Percentiles rank a stretch among this genome's conserved stretches.
Conservation (phyloP, 345 rosid species). For the Eucalyptus pauciflora region DNA sequence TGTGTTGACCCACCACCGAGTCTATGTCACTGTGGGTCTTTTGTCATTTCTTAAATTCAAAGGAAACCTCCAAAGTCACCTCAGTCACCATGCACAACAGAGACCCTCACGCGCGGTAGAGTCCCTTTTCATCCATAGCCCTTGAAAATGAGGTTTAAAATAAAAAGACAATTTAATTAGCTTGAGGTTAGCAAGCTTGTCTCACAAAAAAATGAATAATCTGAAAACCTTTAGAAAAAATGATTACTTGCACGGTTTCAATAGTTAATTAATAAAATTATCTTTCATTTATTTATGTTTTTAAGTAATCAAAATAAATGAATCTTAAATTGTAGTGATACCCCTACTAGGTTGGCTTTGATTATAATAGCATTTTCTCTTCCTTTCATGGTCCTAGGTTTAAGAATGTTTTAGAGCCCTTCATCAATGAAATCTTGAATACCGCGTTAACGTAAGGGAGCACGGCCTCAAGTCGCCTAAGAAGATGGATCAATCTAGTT, state of each 20-base stretch:
- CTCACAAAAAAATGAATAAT: not conserved
- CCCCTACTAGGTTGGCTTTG: not conserved
- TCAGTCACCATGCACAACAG: not conserved
- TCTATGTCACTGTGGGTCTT: not conserved
- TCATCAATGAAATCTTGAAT: no score
- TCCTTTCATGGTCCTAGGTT: not conserved
- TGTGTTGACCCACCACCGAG: not conserved
- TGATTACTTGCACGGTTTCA: not conserved
- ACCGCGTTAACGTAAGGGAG: rapidly evolving
- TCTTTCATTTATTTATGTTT: not conserved
- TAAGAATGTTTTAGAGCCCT: not conserved
- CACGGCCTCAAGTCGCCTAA: not conserved
- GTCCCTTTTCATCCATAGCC: not conserved
- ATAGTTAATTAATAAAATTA: not conserved
- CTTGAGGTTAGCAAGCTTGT: not conserved
- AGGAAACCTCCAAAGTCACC: not conserved
- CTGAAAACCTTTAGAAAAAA: not conserved
- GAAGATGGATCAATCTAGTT: not conserved
- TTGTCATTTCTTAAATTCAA: not conserved
- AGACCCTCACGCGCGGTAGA: not conserved
- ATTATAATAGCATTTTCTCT: not conserved
- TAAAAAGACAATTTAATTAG: not conserved
- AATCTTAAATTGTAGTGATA: not conserved
- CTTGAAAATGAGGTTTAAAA: not conserved
- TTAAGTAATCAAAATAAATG: not conserved